phyloP scores from a whole-genome alignment of 208 protist genomes.

The Spongospora subterranea region DNA sequence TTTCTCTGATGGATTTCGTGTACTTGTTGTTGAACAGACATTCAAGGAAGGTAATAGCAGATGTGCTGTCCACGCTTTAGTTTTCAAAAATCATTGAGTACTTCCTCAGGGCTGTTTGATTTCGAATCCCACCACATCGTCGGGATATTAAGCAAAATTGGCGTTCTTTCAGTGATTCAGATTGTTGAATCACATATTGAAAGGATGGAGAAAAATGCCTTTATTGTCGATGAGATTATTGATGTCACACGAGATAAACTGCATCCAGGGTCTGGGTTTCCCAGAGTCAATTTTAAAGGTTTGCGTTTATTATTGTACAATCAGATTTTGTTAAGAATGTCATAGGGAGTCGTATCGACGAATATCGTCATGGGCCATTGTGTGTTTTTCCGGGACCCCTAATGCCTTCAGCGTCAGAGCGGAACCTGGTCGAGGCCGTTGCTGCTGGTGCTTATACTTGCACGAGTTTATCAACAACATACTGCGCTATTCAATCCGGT shows the following conservation, averaged over 20 bases:
- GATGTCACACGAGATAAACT: background rate
- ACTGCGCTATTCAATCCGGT: background rate
- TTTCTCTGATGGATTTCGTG: background rate
- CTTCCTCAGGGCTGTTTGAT: background rate
- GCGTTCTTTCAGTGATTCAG: conserved; percentile 4
- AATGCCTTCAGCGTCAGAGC: background rate
- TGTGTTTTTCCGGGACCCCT: background rate
- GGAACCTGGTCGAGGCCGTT: background rate
- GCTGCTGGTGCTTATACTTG: background rate
- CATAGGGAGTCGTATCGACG: background rate
- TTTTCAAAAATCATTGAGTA: background rate
- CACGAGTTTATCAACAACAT: background rate
- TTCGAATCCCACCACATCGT: conserved; percentile 35
- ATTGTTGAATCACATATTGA: background rate
- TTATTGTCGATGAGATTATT: background rate
- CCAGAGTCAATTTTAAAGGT: conserved; percentile 23
- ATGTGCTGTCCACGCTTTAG: too few relatives aligned
- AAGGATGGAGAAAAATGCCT: background rate
- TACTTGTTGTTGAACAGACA: background rate
- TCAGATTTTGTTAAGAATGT: background rate
- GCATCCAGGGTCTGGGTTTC: background rate
- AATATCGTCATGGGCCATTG: background rate
- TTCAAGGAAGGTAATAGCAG: too few relatives aligned
- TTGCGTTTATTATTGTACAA: background rate
- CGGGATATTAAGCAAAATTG: background rate